These are phyloP conservation scores for Phytopythium vexans DNA, from an alignment of 352 stramenopile genomes.

Conservation along the genomic window DNA sequence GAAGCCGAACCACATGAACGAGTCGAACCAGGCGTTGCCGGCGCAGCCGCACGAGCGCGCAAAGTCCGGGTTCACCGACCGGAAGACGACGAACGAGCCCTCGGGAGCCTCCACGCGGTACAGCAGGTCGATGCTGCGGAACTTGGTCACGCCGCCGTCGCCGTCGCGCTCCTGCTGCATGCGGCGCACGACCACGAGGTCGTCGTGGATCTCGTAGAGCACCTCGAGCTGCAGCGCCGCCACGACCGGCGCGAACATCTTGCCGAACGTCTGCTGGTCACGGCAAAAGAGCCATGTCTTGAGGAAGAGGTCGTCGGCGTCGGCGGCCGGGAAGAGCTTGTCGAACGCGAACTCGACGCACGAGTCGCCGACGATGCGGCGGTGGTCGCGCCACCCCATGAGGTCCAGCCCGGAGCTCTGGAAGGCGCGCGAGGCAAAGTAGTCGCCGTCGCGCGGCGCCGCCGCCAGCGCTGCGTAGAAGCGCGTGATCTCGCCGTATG, in stretches of 20 bases:
- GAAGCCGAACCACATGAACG: constrained; percentile 31
- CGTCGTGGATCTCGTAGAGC: constrained; percentile 28
- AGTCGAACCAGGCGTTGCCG: constrained; percentile 32
- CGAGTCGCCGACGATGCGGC: constrained; percentile 13
- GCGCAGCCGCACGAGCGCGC: constrained; percentile 22
- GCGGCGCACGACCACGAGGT: constrained; percentile 31
- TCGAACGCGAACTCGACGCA: constrained; percentile 28
- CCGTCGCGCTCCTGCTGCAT: constrained; percentile 25
- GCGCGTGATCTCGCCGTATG: constrained; percentile 16
- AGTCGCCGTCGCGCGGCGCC: not conserved
- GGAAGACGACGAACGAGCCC: constrained; percentile 22
- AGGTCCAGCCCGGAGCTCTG: constrained; percentile 10
- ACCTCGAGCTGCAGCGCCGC: constrained; percentile 24
- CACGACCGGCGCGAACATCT: constrained; percentile 18
- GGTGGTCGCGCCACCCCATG: constrained; percentile 25
- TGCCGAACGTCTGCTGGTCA: constrained; percentile 22
- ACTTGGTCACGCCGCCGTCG: constrained; percentile 22
- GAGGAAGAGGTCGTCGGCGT: constrained; percentile 18
- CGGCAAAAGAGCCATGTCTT: constrained; percentile 28
- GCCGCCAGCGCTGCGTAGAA: constrained; percentile 15
- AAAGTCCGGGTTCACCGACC: constrained; percentile 30
- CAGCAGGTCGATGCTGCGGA: constrained; percentile 30
- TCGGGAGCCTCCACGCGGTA: constrained; percentile 20
- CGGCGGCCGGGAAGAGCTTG: constrained; percentile 14
- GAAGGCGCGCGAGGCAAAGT: not conserved